phyloP scores from a whole-genome alignment of 306 rosid species.

The Herpetospermum pedunculosum region DNA sequence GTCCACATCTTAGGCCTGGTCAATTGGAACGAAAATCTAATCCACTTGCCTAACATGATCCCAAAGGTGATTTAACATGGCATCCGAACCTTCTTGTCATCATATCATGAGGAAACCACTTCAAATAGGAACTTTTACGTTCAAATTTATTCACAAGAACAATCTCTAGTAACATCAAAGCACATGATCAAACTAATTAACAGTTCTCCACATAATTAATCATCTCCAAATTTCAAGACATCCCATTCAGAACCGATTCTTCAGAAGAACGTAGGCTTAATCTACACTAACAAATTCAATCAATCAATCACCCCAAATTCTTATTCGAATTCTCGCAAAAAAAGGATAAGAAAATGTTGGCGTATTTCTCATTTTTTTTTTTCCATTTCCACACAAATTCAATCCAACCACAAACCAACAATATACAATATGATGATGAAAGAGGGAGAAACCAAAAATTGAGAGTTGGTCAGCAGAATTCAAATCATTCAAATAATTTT shows the following conservation, averaged over 20 bases:
- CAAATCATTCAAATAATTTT: neutral
- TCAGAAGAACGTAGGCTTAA: too few species aligned
- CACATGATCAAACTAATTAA: neutral
- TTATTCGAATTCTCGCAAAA: neutral
- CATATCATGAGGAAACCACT: neutral
- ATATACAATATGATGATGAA: neutral
- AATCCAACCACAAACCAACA: neutral
- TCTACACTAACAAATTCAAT: neutral
- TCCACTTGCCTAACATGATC: neutral
- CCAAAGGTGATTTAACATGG: neutral
- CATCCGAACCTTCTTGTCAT: neutral
- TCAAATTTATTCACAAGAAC: neutral
- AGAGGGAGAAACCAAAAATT: neutral
- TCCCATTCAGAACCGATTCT: neutral
- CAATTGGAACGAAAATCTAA: neutral
- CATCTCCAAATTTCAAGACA: neutral
- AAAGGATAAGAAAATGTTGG: neutral
- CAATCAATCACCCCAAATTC: neutral
- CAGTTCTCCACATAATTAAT: neutral
- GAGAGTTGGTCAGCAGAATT: neutral
- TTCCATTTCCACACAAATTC: neutral
- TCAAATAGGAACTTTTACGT: neutral
- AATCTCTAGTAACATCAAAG: neutral
- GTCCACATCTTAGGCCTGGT: neutral
- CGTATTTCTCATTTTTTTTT: neutral